Percentiles rank a stretch among this genome's conserved stretches.
Conservation (phyloP, 1,284 basidiomycete genomes). For the Trametes pubescens region DNA sequence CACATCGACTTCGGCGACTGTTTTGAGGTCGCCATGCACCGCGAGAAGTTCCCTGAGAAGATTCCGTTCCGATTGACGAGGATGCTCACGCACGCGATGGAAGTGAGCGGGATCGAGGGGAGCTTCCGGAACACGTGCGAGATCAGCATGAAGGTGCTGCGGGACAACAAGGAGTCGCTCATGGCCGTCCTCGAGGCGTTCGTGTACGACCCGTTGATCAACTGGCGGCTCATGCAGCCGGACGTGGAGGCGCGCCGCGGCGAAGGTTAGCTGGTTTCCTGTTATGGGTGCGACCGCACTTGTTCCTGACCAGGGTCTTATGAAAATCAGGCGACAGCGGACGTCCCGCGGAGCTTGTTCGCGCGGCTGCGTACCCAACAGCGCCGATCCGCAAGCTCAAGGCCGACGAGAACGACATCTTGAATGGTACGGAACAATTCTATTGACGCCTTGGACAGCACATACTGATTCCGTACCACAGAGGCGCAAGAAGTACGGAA, state of each 20-base stretch:
- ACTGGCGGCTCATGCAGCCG: conserved; percentile 86
- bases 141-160: conserved; percentile 95
- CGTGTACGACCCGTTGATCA: conserved; percentile 90
- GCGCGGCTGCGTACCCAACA: conserved; percentile 76
- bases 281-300: background rate
- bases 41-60: conserved; percentile 99
- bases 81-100: conserved; percentile 99
- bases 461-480: conserved; percentile 39
- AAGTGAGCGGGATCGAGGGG: conserved; percentile 97
- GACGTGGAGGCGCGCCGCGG: conserved; percentile 69
- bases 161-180: conserved; percentile 97
- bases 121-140: conserved; percentile 97
- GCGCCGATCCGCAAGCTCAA: conserved; percentile 77
- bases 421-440: conserved; percentile 62
- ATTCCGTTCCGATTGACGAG: conserved; percentile 98
- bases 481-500: conserved; percentile 89
- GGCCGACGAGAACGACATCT: conserved; percentile 85
- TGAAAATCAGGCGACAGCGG: conserved; percentile 53
- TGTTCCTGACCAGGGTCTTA: conserved; percentile 24
- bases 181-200: conserved; percentile 98
- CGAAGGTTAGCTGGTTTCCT: conserved; percentile 56
- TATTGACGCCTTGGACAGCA: conserved; percentile 9
- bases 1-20: conserved; percentile 98
- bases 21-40: conserved; percentile 94
- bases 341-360: conserved; percentile 68